Evolutionary conservation across 108 stramenopile genomes (phyloP).

Genomic region (Skeletonema marinoi): DNA sequence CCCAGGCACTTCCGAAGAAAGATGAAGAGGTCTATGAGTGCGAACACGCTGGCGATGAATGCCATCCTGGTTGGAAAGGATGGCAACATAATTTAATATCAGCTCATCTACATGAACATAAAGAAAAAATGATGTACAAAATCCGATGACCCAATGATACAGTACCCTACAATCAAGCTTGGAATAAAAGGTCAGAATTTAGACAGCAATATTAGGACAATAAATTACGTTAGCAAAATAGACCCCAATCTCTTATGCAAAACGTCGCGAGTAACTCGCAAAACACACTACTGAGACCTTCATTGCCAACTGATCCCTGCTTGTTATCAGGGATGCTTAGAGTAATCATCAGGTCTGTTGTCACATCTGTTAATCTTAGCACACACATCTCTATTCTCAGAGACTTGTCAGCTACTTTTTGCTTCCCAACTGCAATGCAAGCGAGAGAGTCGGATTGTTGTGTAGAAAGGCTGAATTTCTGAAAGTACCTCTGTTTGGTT

Average conservation of each 20-base stretch:
- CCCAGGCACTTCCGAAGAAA: conserved; percentile 48
- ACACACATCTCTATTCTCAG: conserved; percentile 63
- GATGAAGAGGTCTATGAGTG: conserved; percentile 33
- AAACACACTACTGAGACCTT: conserved; percentile 4
- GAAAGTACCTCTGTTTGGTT: conserved; percentile 29
- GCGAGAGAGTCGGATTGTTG: neutral
- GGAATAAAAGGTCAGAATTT: too few relatives aligned
- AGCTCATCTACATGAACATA: neutral
- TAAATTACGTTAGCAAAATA: neutral
- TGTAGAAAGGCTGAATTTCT: neutral
- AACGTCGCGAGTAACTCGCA: conserved; percentile 38
- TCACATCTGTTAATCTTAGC: conserved; percentile 55
- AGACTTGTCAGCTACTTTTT: conserved; percentile 12
- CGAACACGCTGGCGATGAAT: conserved; percentile 23
- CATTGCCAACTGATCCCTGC: neutral
- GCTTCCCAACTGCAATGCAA: conserved; percentile 13
- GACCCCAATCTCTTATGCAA: conserved; percentile 58
- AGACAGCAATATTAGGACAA: too few relatives aligned
- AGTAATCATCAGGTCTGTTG: conserved; percentile 73
- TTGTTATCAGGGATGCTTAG: conserved; percentile 52
- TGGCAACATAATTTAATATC: neutral
- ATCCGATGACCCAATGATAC: too few relatives aligned
- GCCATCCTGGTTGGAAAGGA: conserved; percentile 10
- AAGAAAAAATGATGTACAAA: neutral
- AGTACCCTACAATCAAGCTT: too few relatives aligned